A percentile compares a stretch with the other conserved stretches of the same genome.
Conservation (phyloP, 2,329 filamentous ascomycete species). For the Diaporthe sp. region DNA sequence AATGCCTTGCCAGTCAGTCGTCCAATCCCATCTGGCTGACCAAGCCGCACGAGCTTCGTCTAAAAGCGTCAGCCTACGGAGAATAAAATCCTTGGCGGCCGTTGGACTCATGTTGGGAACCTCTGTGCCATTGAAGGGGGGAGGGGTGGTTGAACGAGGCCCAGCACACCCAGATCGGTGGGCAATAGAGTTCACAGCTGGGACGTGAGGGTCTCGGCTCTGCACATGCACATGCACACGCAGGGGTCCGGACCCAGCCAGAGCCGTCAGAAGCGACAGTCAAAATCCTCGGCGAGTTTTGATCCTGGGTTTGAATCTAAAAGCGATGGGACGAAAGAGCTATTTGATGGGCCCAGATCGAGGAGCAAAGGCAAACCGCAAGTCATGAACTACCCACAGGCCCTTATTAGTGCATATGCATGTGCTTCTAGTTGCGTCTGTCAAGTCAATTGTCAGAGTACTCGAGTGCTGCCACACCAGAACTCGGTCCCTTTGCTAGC, state of each 20-base stretch:
- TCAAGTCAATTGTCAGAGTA: conserved; percentile 9
- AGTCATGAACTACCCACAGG: conserved; percentile 6
- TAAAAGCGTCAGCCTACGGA: conserved; percentile 4
- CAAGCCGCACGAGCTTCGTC: conserved; percentile 24
- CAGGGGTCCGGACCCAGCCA: conserved; percentile 13
- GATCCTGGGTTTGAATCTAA: background rate
- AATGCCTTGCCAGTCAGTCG: background rate
- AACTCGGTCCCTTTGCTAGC: background rate
- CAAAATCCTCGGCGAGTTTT: conserved; percentile 13
- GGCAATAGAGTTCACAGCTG: conserved; percentile 28
- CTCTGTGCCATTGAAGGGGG: background rate
- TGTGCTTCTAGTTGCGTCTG: background rate
- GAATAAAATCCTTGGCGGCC: conserved; percentile 15
- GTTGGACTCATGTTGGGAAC: background rate
- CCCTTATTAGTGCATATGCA: background rate
- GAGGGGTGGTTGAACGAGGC: background rate
- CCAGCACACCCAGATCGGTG: background rate
- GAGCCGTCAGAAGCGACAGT: conserved; percentile 21
- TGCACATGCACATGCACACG: conserved; percentile 27
- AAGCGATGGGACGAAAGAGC: background rate
- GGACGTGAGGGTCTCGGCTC: conserved; percentile 20
- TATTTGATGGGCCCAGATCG: conserved; percentile 1
- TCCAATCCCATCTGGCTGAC: background rate
- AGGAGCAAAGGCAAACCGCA: background rate
- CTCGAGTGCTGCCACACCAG: background rate